Evolutionary conservation across 2,329 filamentous ascomycete species (phyloP).

Genomic region (Sclerotinia minor): DNA sequence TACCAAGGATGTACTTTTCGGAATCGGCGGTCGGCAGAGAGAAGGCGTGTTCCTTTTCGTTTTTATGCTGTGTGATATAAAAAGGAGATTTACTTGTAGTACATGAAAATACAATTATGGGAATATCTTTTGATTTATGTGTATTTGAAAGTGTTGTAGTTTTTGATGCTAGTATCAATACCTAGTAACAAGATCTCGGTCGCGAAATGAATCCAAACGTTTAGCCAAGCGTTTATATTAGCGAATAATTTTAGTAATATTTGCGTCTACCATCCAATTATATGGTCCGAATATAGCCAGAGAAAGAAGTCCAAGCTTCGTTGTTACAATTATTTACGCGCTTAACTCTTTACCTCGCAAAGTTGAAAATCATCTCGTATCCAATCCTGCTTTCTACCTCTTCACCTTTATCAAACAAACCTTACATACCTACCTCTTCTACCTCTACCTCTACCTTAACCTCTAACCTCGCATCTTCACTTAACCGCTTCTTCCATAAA

Average conservation of each 20-base stretch:
- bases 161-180: not conserved
- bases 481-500: constrained; percentile 6
- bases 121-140: not conserved
- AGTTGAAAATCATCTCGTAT: not conserved
- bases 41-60: not conserved
- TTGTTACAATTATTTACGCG: not conserved
- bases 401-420: constrained; percentile 11
- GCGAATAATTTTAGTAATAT: not conserved
- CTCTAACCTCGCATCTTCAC: constrained; percentile 9
- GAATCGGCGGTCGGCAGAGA: constrained; percentile 1
- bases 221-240: not conserved
- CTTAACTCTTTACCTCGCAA: constrained; percentile 4
- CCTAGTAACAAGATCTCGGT: not conserved
- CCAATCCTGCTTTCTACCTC: not conserved
- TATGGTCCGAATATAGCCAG: not conserved
- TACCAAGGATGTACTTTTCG: not conserved
- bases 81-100: not conserved
- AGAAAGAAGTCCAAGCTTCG: not conserved
- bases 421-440: not conserved
- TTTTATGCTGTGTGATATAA: not conserved
- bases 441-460: not conserved
- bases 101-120: not conserved
- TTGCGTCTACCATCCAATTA: constrained; percentile 9
- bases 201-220: not conserved
- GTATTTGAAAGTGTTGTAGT: not conserved